Evolutionary conservation across 2,329 filamentous ascomycete species (phyloP), one percentile per base, ranked within the genome.

Genomic region (Monosporascus sp.): DNA sequence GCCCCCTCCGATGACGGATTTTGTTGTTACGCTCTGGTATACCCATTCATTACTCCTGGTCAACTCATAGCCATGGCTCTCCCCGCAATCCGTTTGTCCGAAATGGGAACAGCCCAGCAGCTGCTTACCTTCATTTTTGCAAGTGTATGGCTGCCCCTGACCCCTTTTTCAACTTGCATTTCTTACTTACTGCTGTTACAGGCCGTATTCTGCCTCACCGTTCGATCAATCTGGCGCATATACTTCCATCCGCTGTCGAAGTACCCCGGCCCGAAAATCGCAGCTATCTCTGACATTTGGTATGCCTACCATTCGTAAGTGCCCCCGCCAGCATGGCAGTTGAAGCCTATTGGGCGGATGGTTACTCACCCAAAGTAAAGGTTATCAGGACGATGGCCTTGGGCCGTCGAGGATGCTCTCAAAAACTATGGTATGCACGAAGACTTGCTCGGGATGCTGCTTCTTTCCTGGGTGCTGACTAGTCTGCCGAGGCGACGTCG

Each of bases 251-350:
- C 61, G 8, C 45, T 64, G 17, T 56, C 61, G 2, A 61, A 59
- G 36, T 55, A 62, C 9, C 61, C 61, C 0, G 80, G 43, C 20
- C 24, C 43, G 16, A 46, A 27, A 26, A 14, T 46, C 26, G 43
- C 77, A 0, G 76, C 75, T 3, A 9, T 79, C 1, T 77, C 78
- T 8, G 77, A 69, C 51, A 51, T 72, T 27, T 82, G 78, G 78
- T 71, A 78, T 40, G 78, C 74, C 0, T 68, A 69, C 11, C 72
- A 80, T 27, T 26, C 43, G 24, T 31, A 46, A 17, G 43, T 46
- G 3, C 8, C 22, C 24, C 24, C n/a, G 4, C 9, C 20, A 26
- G 14, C 41, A 26, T 20, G 17, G 3, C 24, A 16, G 22, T 46
- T 22, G 17, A 46, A 14, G n/a, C 8, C 9, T 22, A 24, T 7